These are phyloP conservation scores for Aurantiochytrium sp. DNA, from an alignment of 108 stramenopile species.

Conservation along the genomic window DNA sequence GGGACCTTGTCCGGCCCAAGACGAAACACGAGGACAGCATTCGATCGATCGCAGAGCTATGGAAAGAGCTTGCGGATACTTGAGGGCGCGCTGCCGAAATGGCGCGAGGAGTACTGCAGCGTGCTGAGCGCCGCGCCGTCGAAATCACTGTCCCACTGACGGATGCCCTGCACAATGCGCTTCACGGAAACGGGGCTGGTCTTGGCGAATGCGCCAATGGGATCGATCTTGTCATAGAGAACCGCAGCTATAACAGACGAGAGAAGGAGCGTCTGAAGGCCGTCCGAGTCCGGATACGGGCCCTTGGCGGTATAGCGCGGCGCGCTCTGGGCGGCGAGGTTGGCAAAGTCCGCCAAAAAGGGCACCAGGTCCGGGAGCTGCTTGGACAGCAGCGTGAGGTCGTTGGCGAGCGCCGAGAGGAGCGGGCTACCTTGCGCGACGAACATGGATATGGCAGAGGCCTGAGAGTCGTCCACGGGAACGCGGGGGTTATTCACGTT, in stretches of 20 bases:
- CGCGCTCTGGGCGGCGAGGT: not conserved
- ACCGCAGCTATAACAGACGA: not conserved
- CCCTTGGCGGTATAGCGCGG: not conserved
- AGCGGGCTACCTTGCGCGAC: not conserved
- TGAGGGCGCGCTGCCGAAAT: not conserved
- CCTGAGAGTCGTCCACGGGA: not conserved
- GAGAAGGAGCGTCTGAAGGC: not conserved
- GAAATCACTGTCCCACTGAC: not conserved
- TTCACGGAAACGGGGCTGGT: not conserved
- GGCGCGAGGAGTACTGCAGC: not conserved
- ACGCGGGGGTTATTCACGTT: not conserved
- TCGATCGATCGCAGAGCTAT: no score
- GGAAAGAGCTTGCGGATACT: not conserved
- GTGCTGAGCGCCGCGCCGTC: not conserved
- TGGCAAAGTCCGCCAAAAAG: not conserved
- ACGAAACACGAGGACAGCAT: no score
- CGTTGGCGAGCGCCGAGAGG: not conserved
- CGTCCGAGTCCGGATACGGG: not conserved
- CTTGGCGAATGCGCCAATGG: not conserved
- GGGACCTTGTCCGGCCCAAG: no score
- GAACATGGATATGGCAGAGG: conserved; percentile 15
- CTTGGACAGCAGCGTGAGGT: not conserved
- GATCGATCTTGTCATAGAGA: conserved; percentile 7
- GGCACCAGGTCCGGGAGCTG: not conserved
- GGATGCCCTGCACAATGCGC: not conserved